Conservation (phyloP, 2,329 filamentous ascomycete genomes). For the Phialophora expanda region DNA sequence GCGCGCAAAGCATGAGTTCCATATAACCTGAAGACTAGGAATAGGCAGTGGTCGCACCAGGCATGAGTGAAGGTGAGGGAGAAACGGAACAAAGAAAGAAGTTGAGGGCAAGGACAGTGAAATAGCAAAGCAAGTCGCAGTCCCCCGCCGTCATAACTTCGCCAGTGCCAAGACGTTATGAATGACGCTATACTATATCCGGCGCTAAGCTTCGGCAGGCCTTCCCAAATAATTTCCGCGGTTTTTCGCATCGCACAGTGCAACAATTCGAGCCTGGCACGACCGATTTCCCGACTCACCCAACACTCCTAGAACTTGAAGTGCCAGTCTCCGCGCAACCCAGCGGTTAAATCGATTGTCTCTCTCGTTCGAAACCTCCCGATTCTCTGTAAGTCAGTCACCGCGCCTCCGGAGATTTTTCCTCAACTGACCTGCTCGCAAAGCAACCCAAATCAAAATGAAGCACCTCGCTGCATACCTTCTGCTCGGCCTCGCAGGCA, state of each 20-base stretch:
- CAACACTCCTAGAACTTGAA: conserved; percentile 74
- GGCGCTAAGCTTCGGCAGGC: conserved; percentile 24
- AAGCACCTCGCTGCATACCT: conserved; percentile 99
- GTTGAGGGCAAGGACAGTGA: conserved; percentile 6
- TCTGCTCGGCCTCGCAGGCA: conserved; percentile 92
- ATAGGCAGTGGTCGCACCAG: background rate
- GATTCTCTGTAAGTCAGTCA: conserved; percentile 25
- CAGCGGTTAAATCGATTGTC: conserved; percentile 99
- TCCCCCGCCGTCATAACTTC: conserved; percentile 12
- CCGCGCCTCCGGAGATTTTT: background rate
- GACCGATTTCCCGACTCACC: conserved; percentile 36
- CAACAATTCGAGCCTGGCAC: conserved; percentile 21
- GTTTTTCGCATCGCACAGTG: conserved; percentile 41
- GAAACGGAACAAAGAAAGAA: conserved; percentile 7
- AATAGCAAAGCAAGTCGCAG: conserved; percentile 17
- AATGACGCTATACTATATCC: conserved; percentile 5
- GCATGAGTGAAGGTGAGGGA: background rate
- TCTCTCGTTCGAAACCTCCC: conserved; percentile 56
- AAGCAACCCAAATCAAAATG: conserved; percentile 70
- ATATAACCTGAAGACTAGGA: background rate
- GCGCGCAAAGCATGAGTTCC: conserved; percentile 6
- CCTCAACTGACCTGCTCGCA: conserved; percentile 23
- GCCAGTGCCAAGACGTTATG: conserved; percentile 2
- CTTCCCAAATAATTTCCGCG: conserved; percentile 31
- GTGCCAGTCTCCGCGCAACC: conserved; percentile 98